Evolutionary conservation across 1,284 basidiomycete genomes (phyloP), one percentile per base, ranked within the genome.

Genomic region (Boletellus deceptivus): DNA sequence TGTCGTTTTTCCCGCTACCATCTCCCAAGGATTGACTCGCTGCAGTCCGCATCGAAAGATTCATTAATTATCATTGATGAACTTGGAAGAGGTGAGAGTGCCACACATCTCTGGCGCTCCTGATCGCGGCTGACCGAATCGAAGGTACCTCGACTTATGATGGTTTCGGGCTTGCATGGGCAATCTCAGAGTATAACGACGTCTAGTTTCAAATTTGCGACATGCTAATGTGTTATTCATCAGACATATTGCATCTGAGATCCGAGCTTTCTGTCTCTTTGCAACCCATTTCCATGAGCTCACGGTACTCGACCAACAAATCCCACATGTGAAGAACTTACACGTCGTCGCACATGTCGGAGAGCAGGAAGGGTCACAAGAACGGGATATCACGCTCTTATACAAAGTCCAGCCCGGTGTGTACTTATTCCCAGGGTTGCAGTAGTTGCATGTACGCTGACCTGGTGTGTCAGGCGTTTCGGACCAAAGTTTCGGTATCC

Each of bases 271-370:
- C 71, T 97, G 93, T 64, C 77, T 99, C 6, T 99, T 99, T 63
- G 97, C 97, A 0, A 98, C 96, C 0, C 95, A 99, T 68, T 99
- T 98, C 73, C 96, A 99, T 70, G 97, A 99, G 67, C 77, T 99
- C 17, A 99, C 97, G 0, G 86, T 89, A 0, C 79, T 99, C 11
- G 90, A 94, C 35, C 63, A 63, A 54, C 83, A 95, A 69, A 77
- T 96, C 27, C 57, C 78, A 0, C 89, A 95, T 59, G 95, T 99
- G 48, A 91, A 92, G 70, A 99, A 99, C 67, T 70, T 97, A 33
- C 95, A 99, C 62, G 96, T 99, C 39, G 92, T 95, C 7, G 96
- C 97, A 4, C 92, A 97, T 64, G 93, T 99, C 25, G 79, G 83
- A 10, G 72, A 80, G 25, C 76, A 75, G n/a, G 74, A 80, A 13